phyloP scores from a whole-genome alignment of 495 filamentous ascomycete genomes.

The Haplographium delicatum region DNA sequence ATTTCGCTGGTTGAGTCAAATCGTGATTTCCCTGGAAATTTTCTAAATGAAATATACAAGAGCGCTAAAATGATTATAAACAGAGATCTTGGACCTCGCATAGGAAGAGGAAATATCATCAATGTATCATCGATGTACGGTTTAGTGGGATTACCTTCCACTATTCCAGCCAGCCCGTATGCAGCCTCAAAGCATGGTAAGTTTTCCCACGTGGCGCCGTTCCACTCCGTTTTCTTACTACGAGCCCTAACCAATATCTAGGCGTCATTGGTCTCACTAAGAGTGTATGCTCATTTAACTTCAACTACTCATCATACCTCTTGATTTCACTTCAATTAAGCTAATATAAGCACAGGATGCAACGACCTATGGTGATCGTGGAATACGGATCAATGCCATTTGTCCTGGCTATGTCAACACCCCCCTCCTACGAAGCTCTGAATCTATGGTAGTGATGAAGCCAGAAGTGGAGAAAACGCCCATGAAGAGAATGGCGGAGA shows the following conservation, averaged over 20 bases:
- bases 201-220: constrained; percentile 19
- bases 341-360: no score
- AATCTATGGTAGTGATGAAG: constrained; percentile 17
- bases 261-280: constrained; percentile 35
- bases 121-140: constrained; percentile 62
- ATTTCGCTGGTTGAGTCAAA: no score
- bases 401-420: constrained; percentile 43
- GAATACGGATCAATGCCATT: constrained; percentile 47
- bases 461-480: constrained; percentile 33
- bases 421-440: constrained; percentile 22
- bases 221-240: neutral
- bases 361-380: constrained; percentile 35
- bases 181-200: constrained; percentile 40
- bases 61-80: no score
- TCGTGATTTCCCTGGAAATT: no score
- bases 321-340: no score
- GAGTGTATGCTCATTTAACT: constrained; percentile 20
- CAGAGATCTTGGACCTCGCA: constrained; percentile 48
- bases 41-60: no score
- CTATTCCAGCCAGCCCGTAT: constrained; percentile 31
- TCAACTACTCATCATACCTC: no score
- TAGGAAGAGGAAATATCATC: constrained; percentile 59
- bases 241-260: neutral
- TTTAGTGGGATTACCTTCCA: constrained; percentile 42
- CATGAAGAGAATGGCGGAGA: constrained; percentile 25